These are phyloP conservation scores for Mycena epipterygia DNA, from an alignment of 768 basidiomycete species.

Conservation along the genomic window DNA sequence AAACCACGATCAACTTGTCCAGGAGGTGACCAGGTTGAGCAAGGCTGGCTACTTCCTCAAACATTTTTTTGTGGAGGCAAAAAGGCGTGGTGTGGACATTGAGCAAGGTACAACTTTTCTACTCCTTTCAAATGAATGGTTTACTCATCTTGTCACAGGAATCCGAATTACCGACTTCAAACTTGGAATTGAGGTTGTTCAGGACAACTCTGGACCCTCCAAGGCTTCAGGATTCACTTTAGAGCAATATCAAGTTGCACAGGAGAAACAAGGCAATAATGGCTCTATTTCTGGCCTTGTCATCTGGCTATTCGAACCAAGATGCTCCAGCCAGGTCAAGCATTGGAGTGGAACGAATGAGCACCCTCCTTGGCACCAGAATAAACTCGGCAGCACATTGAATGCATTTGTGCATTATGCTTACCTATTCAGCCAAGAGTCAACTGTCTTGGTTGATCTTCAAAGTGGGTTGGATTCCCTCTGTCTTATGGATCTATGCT, in stretches of 20 bases:
- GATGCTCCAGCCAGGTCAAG: conserved; percentile 4
- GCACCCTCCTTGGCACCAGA: conserved; percentile 14
- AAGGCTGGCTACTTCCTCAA: neutral
- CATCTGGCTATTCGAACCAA: neutral
- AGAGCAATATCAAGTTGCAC: neutral
- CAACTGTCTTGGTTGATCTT: conserved; percentile 17
- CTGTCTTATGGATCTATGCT: neutral
- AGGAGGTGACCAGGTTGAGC: conserved; percentile 5
- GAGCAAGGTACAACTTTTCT: neutral
- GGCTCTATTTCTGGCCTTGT: neutral
- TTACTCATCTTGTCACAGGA: neutral
- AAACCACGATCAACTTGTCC: neutral
- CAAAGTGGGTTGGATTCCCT: neutral
- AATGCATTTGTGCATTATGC: conserved; percentile 17
- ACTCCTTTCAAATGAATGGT: too few species aligned
- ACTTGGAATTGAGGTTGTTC: neutral
- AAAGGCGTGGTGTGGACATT: neutral
- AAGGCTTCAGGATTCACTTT: neutral
- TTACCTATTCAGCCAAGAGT: conserved; percentile 11
- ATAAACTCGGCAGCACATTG: conserved; percentile 12
- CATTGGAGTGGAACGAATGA: conserved; percentile 26
- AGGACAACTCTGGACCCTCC: neutral
- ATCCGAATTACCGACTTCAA: neutral
- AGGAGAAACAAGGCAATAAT: neutral
- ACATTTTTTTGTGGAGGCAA: conserved; percentile 3